A percentile compares a stretch with the other conserved stretches of the same genome.
These are phyloP conservation scores for Candida insectalens DNA, from an alignment of 805 yeast genomes.

Conservation along the genomic window DNA sequence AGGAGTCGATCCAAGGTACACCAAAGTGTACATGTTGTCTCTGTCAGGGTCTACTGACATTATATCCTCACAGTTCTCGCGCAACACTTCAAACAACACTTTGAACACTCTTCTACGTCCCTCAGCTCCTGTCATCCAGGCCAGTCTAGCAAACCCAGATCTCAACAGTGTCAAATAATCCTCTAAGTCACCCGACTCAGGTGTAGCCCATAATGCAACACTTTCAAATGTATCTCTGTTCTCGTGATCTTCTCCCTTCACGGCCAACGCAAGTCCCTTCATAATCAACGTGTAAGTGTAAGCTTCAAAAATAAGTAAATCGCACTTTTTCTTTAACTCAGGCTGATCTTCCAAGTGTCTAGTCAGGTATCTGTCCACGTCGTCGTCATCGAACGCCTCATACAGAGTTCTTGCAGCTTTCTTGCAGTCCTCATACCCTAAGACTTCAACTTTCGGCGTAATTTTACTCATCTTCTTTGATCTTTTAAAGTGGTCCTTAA, in stretches of 20 bases:
- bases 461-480: background rate
- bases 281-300: conserved; percentile 40
- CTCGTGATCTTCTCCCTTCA: conserved; percentile 32
- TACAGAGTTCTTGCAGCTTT: conserved; percentile 27
- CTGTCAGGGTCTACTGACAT: conserved; percentile 26
- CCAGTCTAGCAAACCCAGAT: conserved; percentile 42
- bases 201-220: conserved; percentile 45
- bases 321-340: conserved; percentile 22
- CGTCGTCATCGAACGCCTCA: conserved; percentile 25
- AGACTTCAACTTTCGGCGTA: conserved; percentile 18
- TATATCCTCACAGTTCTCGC: conserved; percentile 36
- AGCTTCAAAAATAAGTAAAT: conserved; percentile 36
- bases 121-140: conserved; percentile 36
- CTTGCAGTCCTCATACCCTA: conserved; percentile 19
- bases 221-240: conserved; percentile 33
- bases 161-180: conserved; percentile 37
- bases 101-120: conserved; percentile 41
- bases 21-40: conserved; percentile 23
- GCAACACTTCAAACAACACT: conserved; percentile 42
- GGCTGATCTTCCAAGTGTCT: conserved; percentile 26
- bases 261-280: conserved; percentile 40
- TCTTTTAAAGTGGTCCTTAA: too few species aligned
- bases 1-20: conserved; percentile 26
- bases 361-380: conserved; percentile 23
- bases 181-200: conserved; percentile 34